A percentile compares a stretch with the other conserved stretches of the same genome.
Conservation (phyloP, 2,329 filamentous ascomycete species). For the Fusarium sacchari region DNA sequence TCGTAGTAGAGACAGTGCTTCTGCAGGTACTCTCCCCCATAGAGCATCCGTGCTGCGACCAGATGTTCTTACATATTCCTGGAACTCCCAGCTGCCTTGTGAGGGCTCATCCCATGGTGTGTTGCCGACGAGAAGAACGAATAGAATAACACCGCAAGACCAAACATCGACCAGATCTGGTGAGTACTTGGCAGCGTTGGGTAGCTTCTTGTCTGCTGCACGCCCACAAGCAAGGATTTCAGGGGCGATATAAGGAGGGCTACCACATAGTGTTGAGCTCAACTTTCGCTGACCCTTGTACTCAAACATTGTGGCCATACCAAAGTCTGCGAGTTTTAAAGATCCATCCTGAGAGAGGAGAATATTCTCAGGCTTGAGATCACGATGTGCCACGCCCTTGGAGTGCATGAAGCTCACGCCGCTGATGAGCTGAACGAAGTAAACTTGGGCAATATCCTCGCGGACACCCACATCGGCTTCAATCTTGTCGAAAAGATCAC, state of each 20-base stretch:
- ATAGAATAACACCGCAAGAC: constrained; percentile 98
- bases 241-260: constrained; percentile 95
- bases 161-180: constrained; percentile 91
- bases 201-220: constrained; percentile 55
- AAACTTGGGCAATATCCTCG: constrained; percentile 94
- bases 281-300: constrained; percentile 85
- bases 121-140: constrained; percentile 93
- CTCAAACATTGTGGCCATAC: constrained; percentile 91
- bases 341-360: constrained; percentile 85
- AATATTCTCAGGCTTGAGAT: constrained; percentile 95
- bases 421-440: constrained; percentile 90
- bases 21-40: constrained; percentile 80
- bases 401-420: constrained; percentile 96
- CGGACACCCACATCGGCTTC: constrained; percentile 96
- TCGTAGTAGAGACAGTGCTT: constrained; percentile 82
- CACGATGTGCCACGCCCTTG: constrained; percentile 92
- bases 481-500: constrained; percentile 98
- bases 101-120: constrained; percentile 98
- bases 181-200: constrained; percentile 69
- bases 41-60: constrained; percentile 87
- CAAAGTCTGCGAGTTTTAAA: constrained; percentile 96
- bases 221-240: constrained; percentile 76
- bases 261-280: constrained; percentile 91
- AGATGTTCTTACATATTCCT: constrained; percentile 82
- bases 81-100: constrained; percentile 85